A percentile compares a stretch with the other conserved stretches of the same genome.
Conservation (phyloP, 1,284 basidiomycete genomes). For the Ganoderma sinense region DNA sequence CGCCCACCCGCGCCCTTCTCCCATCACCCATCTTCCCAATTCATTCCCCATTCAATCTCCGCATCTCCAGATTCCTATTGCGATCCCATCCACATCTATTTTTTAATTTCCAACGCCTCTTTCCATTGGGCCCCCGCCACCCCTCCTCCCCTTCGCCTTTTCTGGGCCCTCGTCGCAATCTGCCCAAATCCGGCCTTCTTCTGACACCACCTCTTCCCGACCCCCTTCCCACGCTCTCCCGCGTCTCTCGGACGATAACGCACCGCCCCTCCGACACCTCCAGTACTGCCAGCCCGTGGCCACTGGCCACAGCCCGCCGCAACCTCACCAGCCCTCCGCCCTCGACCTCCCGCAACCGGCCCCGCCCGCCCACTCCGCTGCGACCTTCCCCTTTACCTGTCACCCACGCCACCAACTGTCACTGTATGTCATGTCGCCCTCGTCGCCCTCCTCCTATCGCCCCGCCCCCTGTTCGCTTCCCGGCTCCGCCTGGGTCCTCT, state of each 20-base stretch:
- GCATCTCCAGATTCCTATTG: constrained; percentile 21
- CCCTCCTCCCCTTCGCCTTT: constrained; percentile 12
- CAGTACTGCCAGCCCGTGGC: no score
- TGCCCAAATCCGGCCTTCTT: constrained; percentile 30
- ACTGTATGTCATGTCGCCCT: constrained; percentile 13
- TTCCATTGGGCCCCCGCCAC: constrained; percentile 22
- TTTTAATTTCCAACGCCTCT: constrained; percentile 26
- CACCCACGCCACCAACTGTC: constrained; percentile 25
- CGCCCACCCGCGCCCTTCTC: constrained; percentile 6
- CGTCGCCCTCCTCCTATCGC: constrained; percentile 13
- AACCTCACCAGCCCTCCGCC: not conserved
- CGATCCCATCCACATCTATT: constrained; percentile 23
- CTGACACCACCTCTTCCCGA: constrained; percentile 17
- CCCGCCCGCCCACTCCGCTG: not conserved
- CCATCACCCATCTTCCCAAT: constrained; percentile 28
- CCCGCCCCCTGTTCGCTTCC: constrained; percentile 23
- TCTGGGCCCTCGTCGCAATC: constrained; percentile 29
- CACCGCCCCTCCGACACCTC: constrained; percentile 10
- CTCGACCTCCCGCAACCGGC: not conserved
- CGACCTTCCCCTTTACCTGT: constrained; percentile 7
- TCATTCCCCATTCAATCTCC: constrained; percentile 31
- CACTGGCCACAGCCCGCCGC: not conserved
- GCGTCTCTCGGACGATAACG: constrained; percentile 36
- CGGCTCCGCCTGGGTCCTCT: constrained; percentile 21
- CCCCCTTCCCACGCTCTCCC: constrained; percentile 25